Evolutionary conservation across 495 filamentous ascomycete species (phyloP), one percentile per base, ranked within the genome.

Genomic region (Xylaria telfairii): DNA sequence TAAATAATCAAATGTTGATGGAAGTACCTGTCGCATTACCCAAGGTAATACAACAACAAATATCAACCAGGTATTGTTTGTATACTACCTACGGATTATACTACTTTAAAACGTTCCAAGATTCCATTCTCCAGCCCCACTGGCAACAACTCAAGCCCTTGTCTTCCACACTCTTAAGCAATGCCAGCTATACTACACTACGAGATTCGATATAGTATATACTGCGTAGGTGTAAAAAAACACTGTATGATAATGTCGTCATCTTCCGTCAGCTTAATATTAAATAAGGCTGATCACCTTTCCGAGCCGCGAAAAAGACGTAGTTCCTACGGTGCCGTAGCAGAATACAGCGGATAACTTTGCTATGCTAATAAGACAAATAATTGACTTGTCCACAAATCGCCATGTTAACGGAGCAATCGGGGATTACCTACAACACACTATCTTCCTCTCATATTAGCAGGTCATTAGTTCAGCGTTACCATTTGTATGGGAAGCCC

Each of bases 231-330:
- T 21, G 21, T 21, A 21, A 37, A 59, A 21, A 4, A 62, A n/a
- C n/a, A n/a, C n/a, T n/a, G n/a, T 28, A 42, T 26, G 21, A 42
- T 28, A 9, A 65, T 65, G 62, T 19, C 62, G 44, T 65, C 62
- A 65, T 65, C 61, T 64, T 24, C 62, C 62, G 44, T 65, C 26
- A 49, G 62, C 62, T 24, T 54, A 41, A 42, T 53, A 54, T 66
- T 66, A 66, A 49, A 28, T 28, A 28, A 54, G 47, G 64, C 34
- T 47, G 64, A 66, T 66, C 64, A 54, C 32, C 34, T 53, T 42
- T 34, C 42, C 32, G 13, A 65, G 42, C 19, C 34, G 9, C 1
- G 28, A 17, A 15, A 30, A 54, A 26, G 47, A 54, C 30, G 47
- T 47, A 3, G 32, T 42, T 32, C 34, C 13, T n/a, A n/a, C n/a